These are phyloP conservation scores for Betula pendula DNA, from an alignment of 306 rosid species.

Conservation along the genomic window DNA sequence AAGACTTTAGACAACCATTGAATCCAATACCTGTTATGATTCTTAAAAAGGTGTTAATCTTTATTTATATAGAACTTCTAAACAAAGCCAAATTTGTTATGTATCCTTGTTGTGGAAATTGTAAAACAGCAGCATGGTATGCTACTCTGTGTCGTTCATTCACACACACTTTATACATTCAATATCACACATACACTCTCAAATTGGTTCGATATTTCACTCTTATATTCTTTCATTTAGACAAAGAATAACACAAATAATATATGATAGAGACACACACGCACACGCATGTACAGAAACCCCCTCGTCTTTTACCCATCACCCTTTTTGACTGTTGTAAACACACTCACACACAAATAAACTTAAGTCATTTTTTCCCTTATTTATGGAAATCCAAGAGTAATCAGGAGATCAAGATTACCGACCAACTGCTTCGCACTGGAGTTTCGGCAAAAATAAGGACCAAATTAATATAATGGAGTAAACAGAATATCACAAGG, in stretches of 20 bases:
- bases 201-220: background rate
- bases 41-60: background rate
- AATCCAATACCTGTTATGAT: background rate
- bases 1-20: background rate
- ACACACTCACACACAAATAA: background rate
- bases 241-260: background rate
- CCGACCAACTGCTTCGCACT: background rate
- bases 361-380: background rate
- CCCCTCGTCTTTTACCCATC: too few species aligned
- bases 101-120: background rate
- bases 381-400: background rate
- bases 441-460: background rate
- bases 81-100: background rate
- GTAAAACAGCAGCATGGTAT: too few species aligned
- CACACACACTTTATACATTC: too few species aligned
- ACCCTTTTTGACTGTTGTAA: background rate
- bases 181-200: background rate
- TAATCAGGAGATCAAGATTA: background rate
- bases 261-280: background rate
- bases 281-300: background rate
- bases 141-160: too few species aligned
- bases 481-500: conserved; percentile 14
- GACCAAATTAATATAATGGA: conserved; percentile 11
- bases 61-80: background rate
- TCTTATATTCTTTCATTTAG: background rate